Evolutionary conservation across 2,329 filamentous ascomycete species (phyloP).

Genomic region (Fusarium sp.): DNA sequence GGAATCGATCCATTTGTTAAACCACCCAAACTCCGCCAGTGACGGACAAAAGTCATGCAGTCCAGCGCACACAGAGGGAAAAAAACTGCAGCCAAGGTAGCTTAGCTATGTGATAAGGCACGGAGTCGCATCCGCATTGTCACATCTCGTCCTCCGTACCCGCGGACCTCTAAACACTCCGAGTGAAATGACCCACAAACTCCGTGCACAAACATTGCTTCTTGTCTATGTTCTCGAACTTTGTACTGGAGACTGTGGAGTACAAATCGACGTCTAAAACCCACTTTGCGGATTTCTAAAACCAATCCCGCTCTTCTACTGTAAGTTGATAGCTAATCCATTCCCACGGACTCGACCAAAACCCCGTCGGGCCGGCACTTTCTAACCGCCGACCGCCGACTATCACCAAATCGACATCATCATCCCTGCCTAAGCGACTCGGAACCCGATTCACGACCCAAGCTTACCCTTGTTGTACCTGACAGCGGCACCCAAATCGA

Average conservation of each 20-base stretch:
- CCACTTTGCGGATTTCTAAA: slow-evolving; percentile 18
- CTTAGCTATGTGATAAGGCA: slow-evolving; percentile 5
- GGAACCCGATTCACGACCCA: background rate
- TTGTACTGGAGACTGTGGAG: slow-evolving; percentile 18
- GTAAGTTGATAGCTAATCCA: slow-evolving; percentile 11
- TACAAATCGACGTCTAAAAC: slow-evolving; percentile 11
- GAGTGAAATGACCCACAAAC: background rate
- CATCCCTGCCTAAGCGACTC: background rate
- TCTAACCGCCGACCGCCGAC: slow-evolving; percentile 26
- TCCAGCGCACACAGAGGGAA: background rate
- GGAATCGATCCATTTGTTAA: slow-evolving; percentile 11
- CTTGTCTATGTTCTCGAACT: slow-evolving; percentile 23
- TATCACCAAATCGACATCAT: slow-evolving; percentile 17
- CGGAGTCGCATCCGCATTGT: slow-evolving; percentile 15
- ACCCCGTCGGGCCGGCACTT: slow-evolving; percentile 33
- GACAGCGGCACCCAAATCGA: slow-evolving; percentile 13
- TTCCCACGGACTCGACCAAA: slow-evolving; percentile 21
- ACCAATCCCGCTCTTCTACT: slow-evolving; percentile 12
- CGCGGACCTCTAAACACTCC: slow-evolving; percentile 21
- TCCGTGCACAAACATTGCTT: too few relatives aligned
- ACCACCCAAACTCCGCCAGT: slow-evolving; percentile 11
- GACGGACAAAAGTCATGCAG: background rate
- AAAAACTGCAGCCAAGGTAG: background rate
- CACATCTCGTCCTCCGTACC: slow-evolving; percentile 9
- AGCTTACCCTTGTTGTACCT: slow-evolving; percentile 13